These are phyloP conservation scores for Myriosclerotinia curreyana DNA, from an alignment of 2,329 filamentous ascomycete genomes.

Conservation along the genomic window DNA sequence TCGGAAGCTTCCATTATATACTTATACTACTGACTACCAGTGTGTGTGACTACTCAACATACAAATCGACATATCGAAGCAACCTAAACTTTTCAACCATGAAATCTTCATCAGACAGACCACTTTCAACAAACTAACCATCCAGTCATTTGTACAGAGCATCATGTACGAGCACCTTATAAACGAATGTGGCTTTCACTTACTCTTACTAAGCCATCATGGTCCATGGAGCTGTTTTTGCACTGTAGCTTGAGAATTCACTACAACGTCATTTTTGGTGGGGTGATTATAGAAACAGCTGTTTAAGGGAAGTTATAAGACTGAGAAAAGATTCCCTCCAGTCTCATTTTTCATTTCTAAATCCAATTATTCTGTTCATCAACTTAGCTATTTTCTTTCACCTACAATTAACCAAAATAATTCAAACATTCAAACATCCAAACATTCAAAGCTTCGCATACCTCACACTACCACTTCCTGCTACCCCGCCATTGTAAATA, in stretches of 20 bases:
- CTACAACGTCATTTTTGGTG: conserved; percentile 18
- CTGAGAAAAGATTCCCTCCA: not conserved
- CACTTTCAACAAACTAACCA: not conserved
- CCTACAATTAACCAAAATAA: not conserved
- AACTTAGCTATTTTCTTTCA: not conserved
- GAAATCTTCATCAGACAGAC: no score
- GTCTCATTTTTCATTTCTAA: not conserved
- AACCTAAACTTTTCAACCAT: no score
- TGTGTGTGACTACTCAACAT: no score
- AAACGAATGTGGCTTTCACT: not conserved
- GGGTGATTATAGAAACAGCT: conserved; percentile 23
- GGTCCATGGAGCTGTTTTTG: not conserved
- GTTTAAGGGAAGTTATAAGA: conserved; percentile 1
- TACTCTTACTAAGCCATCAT: conserved; percentile 4
- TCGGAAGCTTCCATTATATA: no score
- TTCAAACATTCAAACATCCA: conserved; percentile 1
- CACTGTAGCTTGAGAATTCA: not conserved
- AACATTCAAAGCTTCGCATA: conserved; percentile 3
- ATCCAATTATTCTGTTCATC: not conserved
- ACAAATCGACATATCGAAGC: no score
- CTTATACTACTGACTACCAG: no score
- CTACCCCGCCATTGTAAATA: conserved; percentile 20
- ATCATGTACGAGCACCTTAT: not conserved
- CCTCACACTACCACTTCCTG: not conserved
- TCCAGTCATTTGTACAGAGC: not conserved